phyloP scores from a whole-genome alignment of 495 filamentous ascomycete genomes.

The Cercophora newfieldiana region DNA sequence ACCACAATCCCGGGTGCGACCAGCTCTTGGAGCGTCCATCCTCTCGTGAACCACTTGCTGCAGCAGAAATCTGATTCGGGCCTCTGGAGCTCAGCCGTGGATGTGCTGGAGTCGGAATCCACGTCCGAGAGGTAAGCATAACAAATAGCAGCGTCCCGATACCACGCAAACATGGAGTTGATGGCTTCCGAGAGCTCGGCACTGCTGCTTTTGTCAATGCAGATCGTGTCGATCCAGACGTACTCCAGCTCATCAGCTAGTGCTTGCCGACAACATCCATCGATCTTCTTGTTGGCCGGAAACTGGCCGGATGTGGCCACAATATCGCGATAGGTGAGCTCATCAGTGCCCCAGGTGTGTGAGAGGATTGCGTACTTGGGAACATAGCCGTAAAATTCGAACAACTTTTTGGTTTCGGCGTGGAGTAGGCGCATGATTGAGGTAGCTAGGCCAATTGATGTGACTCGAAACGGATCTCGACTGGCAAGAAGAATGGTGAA shows the following conservation, averaged over 20 bases:
- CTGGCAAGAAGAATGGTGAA: too few relatives aligned
- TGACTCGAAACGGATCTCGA: too few relatives aligned
- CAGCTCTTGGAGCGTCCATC: conserved; percentile 17
- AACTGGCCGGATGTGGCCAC: background rate
- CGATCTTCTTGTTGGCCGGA: conserved; percentile 6
- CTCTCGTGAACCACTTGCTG: conserved; percentile 11
- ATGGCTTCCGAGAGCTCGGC: conserved; percentile 19
- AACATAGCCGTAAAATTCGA: background rate
- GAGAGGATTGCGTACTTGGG: conserved; percentile 14
- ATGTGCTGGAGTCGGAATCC: background rate
- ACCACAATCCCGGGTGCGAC: conserved; percentile 8
- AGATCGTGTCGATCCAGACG: conserved; percentile 21
- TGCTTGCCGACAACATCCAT: conserved; percentile 10
- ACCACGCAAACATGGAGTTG: conserved; percentile 21
- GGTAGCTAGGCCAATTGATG: too few relatives aligned
- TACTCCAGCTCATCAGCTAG: background rate
- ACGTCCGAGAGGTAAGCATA: conserved; percentile 18
- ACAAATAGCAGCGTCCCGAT: background rate
- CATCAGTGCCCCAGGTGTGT: conserved; percentile 8
- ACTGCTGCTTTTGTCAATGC: conserved; percentile 23
- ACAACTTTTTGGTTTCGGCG: background rate
- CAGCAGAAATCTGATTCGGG: background rate
- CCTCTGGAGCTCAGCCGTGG: background rate
- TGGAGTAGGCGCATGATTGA: conserved; percentile 2
- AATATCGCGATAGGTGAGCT: conserved; percentile 6